Evolutionary conservation across 2,329 filamentous ascomycete species (phyloP).

Genomic region (Diatrype stigma): DNA sequence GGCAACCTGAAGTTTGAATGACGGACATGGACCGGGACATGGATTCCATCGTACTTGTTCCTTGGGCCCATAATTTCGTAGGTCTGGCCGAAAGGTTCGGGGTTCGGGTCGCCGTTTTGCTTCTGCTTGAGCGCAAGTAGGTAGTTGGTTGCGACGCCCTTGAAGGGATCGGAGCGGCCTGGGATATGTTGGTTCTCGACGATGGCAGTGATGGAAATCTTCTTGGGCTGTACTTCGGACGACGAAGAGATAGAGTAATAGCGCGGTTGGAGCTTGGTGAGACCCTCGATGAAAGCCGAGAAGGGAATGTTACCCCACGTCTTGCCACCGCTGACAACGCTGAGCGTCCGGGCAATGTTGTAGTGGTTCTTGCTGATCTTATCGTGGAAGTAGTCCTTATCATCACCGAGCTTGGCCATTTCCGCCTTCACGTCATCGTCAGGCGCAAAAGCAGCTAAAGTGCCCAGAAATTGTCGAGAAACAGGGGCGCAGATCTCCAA

Average conservation of each 20-base stretch:
- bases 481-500: conserved; percentile 95
- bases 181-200: conserved; percentile 81
- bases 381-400: conserved; percentile 93
- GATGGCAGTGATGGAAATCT: conserved; percentile 91
- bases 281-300: conserved; percentile 87
- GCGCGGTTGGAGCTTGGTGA: conserved; percentile 92
- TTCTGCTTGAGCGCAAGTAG: conserved; percentile 92
- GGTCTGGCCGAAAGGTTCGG: conserved; percentile 76
- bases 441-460: conserved; percentile 83
- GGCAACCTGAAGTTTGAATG: conserved; percentile 99
- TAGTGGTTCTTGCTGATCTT: conserved; percentile 77
- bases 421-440: conserved; percentile 80
- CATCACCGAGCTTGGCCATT: conserved; percentile 80
- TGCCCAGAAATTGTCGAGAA: conserved; percentile 90
- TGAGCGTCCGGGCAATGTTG: conserved; percentile 84
- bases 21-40: conserved; percentile 90
- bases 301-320: conserved; percentile 86
- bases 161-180: conserved; percentile 72
- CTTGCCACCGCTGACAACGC: conserved; percentile 66
- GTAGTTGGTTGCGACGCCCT: conserved; percentile 96
- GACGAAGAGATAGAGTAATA: conserved; percentile 99
- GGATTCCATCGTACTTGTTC: conserved; percentile 95
- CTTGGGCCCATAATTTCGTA: conserved; percentile 86
- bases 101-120: conserved; percentile 82
- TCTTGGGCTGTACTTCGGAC: conserved; percentile 87